Percentiles rank a stretch among this genome's conserved stretches.
Evolutionary conservation across 2,329 filamentous ascomycete species (phyloP).

Genomic region (Canariomyces notabilis): DNA sequence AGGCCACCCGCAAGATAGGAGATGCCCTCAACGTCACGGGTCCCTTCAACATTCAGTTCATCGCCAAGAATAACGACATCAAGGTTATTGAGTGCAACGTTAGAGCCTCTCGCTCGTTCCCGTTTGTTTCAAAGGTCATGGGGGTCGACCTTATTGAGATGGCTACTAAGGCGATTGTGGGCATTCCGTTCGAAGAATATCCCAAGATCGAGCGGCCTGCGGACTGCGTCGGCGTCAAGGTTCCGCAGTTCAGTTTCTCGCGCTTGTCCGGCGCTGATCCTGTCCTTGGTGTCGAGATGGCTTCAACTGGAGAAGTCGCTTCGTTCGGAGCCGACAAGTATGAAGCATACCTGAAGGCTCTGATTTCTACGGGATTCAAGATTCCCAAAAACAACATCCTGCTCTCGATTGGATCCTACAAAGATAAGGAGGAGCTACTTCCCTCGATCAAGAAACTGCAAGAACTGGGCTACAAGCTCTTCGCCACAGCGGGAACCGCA

Average conservation of each 20-base stretch:
- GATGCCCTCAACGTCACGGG: conserved; percentile 92
- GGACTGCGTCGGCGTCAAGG: conserved; percentile 92
- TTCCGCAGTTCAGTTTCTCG: conserved; percentile 98
- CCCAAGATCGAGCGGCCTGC: conserved; percentile 69
- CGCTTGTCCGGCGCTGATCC: conserved; percentile 93
- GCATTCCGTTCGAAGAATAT: conserved; percentile 74
- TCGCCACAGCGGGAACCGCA: conserved; percentile 91
- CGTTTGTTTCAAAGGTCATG: conserved; percentile 98
- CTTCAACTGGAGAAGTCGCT: conserved; percentile 95
- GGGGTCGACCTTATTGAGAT: conserved; percentile 96
- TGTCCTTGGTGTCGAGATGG: conserved; percentile 97
- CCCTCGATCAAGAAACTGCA: conserved; percentile 86
- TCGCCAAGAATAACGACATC: conserved; percentile 98
- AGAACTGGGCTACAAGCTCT: conserved; percentile 89
- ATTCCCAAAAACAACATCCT: conserved; percentile 94
- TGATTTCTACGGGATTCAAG: conserved; percentile 94
- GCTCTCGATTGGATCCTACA: conserved; percentile 92
- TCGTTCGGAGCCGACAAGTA: conserved; percentile 95
- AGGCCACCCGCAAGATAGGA: conserved; percentile 92
- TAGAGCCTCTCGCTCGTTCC: conserved; percentile 90
- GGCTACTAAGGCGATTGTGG: conserved; percentile 96
- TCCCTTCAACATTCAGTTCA: conserved; percentile 98
- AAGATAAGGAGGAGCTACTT: conserved; percentile 97
- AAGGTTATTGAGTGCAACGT: conserved; percentile 99
- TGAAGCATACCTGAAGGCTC: conserved; percentile 93